Percentiles rank a stretch among this genome's conserved stretches.
These are phyloP conservation scores for Antitrichia curtipendula DNA, from an alignment of 225 moss, liverwort and hornwort species.

Conservation along the genomic window DNA sequence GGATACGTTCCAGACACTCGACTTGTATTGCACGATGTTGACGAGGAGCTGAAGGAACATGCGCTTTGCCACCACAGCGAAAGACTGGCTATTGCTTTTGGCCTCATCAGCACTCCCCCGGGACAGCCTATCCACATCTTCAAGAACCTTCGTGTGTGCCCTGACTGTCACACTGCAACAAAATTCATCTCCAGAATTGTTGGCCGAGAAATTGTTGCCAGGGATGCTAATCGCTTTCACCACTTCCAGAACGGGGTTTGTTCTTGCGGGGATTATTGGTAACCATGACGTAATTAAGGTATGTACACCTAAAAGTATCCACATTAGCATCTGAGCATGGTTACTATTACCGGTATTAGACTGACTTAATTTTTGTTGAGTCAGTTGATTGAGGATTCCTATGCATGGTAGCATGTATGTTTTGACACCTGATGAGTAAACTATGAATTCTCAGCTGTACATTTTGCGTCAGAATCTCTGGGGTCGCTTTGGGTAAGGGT, in stretches of 20 bases:
- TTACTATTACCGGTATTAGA: background rate
- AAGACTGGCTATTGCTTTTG: slow-evolving; percentile 14
- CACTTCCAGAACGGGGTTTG: slow-evolving; percentile 16
- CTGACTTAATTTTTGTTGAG: background rate
- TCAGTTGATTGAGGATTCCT: background rate
- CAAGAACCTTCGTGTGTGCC: slow-evolving; percentile 18
- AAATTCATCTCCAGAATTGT: slow-evolving; percentile 15
- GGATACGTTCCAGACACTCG: slow-evolving; percentile 11
- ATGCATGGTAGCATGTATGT: background rate
- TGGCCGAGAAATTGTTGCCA: slow-evolving; percentile 10
- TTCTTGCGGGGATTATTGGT: slow-evolving; percentile 21
- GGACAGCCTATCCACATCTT: slow-evolving; percentile 10
- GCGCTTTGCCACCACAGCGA: slow-evolving; percentile 15
- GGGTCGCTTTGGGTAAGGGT: background rate
- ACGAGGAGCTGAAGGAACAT: background rate
- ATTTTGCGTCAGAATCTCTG: background rate
- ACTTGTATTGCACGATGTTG: slow-evolving; percentile 7
- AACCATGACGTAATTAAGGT: background rate
- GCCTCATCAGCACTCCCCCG: slow-evolving; percentile 9
- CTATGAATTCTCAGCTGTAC: background rate
- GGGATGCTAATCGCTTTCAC: slow-evolving; percentile 23
- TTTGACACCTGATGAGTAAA: background rate
- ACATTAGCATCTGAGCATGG: background rate
- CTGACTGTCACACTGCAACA: slow-evolving; percentile 20
- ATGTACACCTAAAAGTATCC: background rate